Evolutionary conservation across 495 filamentous ascomycete species (phyloP).

Genomic region (Aspergillus asperescens): DNA sequence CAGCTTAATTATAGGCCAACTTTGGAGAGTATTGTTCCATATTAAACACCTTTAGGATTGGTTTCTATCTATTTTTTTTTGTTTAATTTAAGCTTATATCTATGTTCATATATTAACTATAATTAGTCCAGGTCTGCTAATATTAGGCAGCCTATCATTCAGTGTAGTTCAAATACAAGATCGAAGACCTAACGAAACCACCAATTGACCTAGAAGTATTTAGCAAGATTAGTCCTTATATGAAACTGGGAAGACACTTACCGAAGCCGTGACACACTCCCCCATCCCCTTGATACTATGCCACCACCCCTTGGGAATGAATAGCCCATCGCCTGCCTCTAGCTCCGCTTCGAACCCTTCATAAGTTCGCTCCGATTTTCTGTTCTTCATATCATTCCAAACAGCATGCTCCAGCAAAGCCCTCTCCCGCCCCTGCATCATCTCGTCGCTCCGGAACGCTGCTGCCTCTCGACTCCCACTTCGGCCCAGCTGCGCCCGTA

Average conservation of each 20-base stretch:
- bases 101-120: too few species aligned
- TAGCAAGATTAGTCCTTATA: conserved; percentile 25
- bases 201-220: conserved; percentile 69
- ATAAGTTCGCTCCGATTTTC: conserved; percentile 21
- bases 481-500: conserved; percentile 45
- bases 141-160: too few species aligned
- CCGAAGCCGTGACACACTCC: conserved; percentile 58
- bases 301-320: conserved; percentile 94
- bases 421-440: conserved; percentile 79
- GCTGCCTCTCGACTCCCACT: conserved; percentile 39
- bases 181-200: conserved; percentile 65
- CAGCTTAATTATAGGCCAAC: background rate
- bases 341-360: conserved; percentile 55
- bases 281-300: conserved; percentile 80
- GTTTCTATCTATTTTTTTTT: background rate
- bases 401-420: conserved; percentile 59
- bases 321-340: conserved; percentile 65
- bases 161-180: background rate
- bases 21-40: too few species aligned
- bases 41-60: too few species aligned
- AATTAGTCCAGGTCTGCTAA: too few species aligned
- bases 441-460: conserved; percentile 72
- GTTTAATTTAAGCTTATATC: background rate
- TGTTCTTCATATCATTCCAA: conserved; percentile 49
- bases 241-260: conserved; percentile 36